Base-by-base conservation (phyloP, 1,139 yeast species). In the Pichia sp. region DNA sequence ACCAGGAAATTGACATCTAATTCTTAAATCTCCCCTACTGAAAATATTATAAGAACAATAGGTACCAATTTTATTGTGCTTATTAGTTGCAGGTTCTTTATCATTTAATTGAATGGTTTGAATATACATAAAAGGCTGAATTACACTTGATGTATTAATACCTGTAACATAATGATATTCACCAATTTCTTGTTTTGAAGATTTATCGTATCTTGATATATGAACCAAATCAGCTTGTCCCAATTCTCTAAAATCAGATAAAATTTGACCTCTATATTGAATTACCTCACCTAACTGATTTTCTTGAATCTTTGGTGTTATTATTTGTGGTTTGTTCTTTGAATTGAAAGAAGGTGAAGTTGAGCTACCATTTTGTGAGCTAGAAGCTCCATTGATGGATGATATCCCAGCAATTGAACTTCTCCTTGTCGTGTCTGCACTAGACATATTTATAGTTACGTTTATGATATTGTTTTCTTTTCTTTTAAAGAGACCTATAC, bases 151-250 rank as follows among this genome's bases (percentile, higher is more conserved):
- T 1, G 76, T 66, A 52, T 81, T 85, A 11, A 80, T 62, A 1
- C 89, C 88, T 1, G 80, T 72, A 30, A 79, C 84, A 54, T 76
- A 74, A 56, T 83, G 91, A 47, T 86, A 86, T 41, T 66, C 66
- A 0, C 77, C 76, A 13, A 60, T 54, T 39, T 70, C 75, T 30
- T 63, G 62, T 30, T 62, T 62, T 7, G 57, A 51, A 13, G 62
- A 57, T 35, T 57, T 63, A 43, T 67, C 67, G 47, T 62, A 65
- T 41, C 68, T 71, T 25, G 80, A 66, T 21, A 78, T 57, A 56
- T 85, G 94, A 38, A 94, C 84, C 50, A 91, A 68, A 65, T 91
- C 97, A 6, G 96, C 89, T 0, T 96, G 95, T 0, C 98, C 98
- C 40, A 91, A 62, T 43, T 74, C 81, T 41, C 40, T 50, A 33